Evolutionary conservation across 441 rosid species (phyloP), one percentile per base, ranked within the genome.

Genomic region (Erodium chrysanthum): DNA sequence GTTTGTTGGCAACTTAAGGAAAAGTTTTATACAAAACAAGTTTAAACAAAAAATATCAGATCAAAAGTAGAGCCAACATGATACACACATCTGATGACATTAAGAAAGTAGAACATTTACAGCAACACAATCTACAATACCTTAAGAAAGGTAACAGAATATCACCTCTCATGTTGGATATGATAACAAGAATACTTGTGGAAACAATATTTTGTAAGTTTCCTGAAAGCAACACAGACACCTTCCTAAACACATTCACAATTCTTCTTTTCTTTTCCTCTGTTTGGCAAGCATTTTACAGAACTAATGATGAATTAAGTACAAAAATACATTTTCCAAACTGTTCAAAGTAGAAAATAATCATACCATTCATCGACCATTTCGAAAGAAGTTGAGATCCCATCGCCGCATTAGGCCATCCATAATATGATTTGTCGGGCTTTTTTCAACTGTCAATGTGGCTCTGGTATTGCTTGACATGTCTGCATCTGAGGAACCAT

Each of bases 361-460:
- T 44, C 17, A 12, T 44, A 44, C 52, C 52, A 44, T 44, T 44
- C 52, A 44, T 14, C 52, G 52, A 1, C 52, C 52, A 11, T 78
- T 86, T 68, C 84, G 80, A 71, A 85, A 87, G 65, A 90, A 84
- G 77, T 79, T 84, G 63, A 86, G 77, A 85, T 93, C 96, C 96
- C 96, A 91, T 4, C 84, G 86, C 18, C 96, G 94, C 83, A 85
- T 80, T 82, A 94, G 84, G 59, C 96, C 97, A 17, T 90, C 97
- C 76, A 86, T 83, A 15, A 87, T 77, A 71, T 92, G 80, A 67
- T 72, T 80, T n/a, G 87, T 73, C 9, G 96, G 87, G 69, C 81
- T 87, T 69, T 84, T 83, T 59, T 78, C 91, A 67, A 89, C 88
- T 5, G 94, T 86, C 71, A 88, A 70, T 0, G 93, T 86, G 66